phyloP scores from a whole-genome alignment of 2,329 filamentous ascomycete species.

The Talaromyces pinophilus region DNA sequence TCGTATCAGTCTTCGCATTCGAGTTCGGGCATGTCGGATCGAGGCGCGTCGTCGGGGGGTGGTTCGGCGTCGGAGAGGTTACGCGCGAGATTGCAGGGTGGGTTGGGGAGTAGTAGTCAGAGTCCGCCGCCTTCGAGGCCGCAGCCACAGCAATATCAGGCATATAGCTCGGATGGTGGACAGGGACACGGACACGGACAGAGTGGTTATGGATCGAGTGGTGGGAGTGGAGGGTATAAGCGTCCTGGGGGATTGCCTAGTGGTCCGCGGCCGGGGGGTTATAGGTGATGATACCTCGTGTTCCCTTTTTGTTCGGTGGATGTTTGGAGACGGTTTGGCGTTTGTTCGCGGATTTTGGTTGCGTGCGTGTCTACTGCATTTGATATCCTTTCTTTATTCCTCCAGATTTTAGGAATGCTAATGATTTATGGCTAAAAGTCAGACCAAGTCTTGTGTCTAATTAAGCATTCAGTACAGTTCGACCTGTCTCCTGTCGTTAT shows the following conservation, averaged over 20 bases:
- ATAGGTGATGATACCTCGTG: neutral
- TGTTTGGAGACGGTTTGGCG: neutral
- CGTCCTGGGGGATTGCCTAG: conserved; percentile 15
- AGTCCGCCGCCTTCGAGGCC: conserved; percentile 25
- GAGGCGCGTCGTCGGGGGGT: conserved; percentile 32
- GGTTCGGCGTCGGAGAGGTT: conserved; percentile 76
- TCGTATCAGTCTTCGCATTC: conserved; percentile 66
- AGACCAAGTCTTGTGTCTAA: too few species aligned
- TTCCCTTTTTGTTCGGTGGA: neutral
- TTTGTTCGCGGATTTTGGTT: neutral
- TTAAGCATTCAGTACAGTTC: too few species aligned
- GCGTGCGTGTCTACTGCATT: neutral
- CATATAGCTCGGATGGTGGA: conserved; percentile 6
- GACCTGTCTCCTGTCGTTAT: too few species aligned
- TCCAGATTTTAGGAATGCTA: neutral
- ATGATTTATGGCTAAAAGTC: neutral
- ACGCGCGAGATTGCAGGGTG: conserved; percentile 76
- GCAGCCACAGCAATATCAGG: conserved; percentile 17
- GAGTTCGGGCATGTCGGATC: conserved; percentile 41
- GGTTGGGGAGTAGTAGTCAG: conserved; percentile 43
- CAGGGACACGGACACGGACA: neutral
- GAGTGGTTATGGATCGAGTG: neutral
- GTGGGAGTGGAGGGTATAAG: conserved; percentile 13
- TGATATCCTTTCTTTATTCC: neutral
- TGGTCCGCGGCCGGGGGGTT: conserved; percentile 9